Evolutionary conservation across 345 rosid genomes (phyloP).

Genomic region (Brassica incana): DNA sequence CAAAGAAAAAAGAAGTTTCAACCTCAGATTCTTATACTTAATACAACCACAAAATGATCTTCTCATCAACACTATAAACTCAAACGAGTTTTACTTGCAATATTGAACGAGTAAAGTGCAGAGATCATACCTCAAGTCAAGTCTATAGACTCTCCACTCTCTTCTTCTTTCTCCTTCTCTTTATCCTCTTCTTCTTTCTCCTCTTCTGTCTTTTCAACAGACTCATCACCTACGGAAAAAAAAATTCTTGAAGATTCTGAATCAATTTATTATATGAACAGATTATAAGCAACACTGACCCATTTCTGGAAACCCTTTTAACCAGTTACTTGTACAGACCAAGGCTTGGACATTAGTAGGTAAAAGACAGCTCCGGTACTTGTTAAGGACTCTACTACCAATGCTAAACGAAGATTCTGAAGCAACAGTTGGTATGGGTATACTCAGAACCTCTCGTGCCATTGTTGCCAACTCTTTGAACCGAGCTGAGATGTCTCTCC

Average conservation of each 20-base stretch:
- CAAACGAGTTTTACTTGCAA: too few relatives aligned
- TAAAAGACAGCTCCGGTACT: background rate
- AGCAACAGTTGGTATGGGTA: too few relatives aligned
- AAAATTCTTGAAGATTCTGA: background rate
- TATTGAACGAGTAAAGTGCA: too few relatives aligned
- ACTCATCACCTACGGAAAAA: background rate
- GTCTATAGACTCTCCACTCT: too few relatives aligned
- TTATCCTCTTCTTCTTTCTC: background rate
- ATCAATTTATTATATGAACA: too few relatives aligned
- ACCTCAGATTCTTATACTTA: too few relatives aligned
- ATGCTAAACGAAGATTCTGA: too few relatives aligned
- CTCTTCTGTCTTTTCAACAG: background rate
- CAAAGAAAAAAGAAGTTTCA: too few relatives aligned
- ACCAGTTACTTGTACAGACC: background rate
- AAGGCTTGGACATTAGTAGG: background rate
- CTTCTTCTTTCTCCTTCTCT: background rate
- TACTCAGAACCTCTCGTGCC: too few relatives aligned
- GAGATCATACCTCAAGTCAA: too few relatives aligned
- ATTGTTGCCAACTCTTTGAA: background rate
- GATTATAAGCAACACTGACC: background rate
- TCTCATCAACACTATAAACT: too few relatives aligned
- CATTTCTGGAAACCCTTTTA: background rate
- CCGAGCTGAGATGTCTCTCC: background rate
- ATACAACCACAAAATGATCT: too few relatives aligned
- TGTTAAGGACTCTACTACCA: background rate